Percentiles rank a stretch among this genome's conserved stretches.
These are phyloP conservation scores for Bolboschoenus planiculmis DNA, from an alignment of 176 grass and related monocot species.

Conservation along the genomic window DNA sequence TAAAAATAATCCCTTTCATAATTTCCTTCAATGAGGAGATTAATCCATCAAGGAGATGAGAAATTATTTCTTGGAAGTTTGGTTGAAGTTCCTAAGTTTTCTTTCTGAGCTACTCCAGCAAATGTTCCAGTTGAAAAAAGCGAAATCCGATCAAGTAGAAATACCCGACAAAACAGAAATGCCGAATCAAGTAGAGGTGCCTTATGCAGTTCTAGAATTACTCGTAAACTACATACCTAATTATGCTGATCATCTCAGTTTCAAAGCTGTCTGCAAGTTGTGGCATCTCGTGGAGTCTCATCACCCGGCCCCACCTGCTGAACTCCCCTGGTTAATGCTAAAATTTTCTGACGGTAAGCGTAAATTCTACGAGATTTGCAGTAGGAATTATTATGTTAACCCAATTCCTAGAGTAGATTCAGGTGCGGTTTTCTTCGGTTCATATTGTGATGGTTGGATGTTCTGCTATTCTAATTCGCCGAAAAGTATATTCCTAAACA, in stretches of 20 bases:
- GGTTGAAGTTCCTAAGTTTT: not conserved
- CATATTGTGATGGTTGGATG: not conserved
- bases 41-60: not conserved
- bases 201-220: not conserved
- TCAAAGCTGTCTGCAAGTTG: conserved; percentile 10
- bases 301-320: not conserved
- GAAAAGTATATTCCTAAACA: not conserved
- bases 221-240: not conserved
- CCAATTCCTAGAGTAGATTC: not conserved
- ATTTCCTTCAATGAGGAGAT: not conserved
- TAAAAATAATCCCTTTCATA: not conserved
- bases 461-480: not conserved
- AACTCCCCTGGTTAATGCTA: not conserved
- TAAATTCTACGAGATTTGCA: conserved; percentile 7
- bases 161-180: not conserved
- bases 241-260: not conserved
- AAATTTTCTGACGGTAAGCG: not conserved
- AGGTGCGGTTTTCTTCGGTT: not conserved
- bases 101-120: not conserved
- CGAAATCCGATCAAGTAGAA: not conserved
- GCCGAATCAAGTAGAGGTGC: not conserved
- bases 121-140: not conserved
- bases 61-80: not conserved
- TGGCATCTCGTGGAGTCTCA: not conserved
- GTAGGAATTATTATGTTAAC: not conserved